Evolutionary conservation across 2,329 filamentous ascomycete species (phyloP).

Genomic region (Dothidotthia symphoricarpi): DNA sequence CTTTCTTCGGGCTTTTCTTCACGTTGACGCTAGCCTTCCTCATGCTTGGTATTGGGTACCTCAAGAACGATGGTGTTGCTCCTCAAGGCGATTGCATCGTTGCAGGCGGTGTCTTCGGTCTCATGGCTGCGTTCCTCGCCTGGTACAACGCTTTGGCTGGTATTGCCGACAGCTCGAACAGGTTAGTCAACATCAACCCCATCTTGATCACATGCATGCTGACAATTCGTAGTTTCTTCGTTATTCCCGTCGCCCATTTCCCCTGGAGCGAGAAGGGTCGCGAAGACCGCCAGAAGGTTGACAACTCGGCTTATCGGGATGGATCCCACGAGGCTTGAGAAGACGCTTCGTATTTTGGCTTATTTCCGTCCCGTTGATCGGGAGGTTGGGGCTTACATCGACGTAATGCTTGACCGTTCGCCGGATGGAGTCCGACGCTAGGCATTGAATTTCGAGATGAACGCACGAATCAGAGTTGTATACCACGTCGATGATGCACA

Average conservation of each 20-base stretch:
- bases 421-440: too few relatives aligned
- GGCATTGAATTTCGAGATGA: too few relatives aligned
- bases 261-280: slow-evolving; percentile 69
- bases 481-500: too few relatives aligned
- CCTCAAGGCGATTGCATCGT: slow-evolving; percentile 50
- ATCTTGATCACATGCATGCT: slow-evolving; percentile 8
- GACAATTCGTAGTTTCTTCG: slow-evolving; percentile 69
- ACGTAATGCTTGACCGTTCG: too few relatives aligned
- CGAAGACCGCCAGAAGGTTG: slow-evolving; percentile 38
- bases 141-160: slow-evolving; percentile 58
- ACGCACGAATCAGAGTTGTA: too few relatives aligned
- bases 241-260: slow-evolving; percentile 90
- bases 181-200: slow-evolving; percentile 26
- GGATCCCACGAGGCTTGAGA: slow-evolving; percentile 11
- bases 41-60: slow-evolving; percentile 55
- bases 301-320: slow-evolving; percentile 40
- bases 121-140: slow-evolving; percentile 54
- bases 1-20: slow-evolving; percentile 59
- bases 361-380: too few relatives aligned
- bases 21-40: slow-evolving; percentile 60
- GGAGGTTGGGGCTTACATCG: too few relatives aligned
- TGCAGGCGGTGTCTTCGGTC: slow-evolving; percentile 54
- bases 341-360: too few relatives aligned
- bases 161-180: slow-evolving; percentile 56
- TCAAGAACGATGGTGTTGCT: slow-evolving; percentile 42